phyloP scores from a whole-genome alignment of 257 asterid genomes.

The Lantana camara region DNA sequence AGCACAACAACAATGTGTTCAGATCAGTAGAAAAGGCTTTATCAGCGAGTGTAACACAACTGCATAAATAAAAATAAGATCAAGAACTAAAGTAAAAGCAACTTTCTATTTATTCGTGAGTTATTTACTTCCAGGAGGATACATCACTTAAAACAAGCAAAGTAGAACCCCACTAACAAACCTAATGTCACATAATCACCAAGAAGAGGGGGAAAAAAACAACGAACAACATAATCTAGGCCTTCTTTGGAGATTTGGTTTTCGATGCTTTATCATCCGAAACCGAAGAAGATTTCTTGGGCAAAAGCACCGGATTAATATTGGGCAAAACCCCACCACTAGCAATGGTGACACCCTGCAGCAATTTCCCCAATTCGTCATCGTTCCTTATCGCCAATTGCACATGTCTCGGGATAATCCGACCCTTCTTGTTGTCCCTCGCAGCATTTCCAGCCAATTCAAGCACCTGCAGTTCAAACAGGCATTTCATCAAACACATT shows the following conservation, averaged over 20 bases:
- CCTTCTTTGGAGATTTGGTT: slow-evolving; percentile 23
- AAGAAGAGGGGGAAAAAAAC: background rate
- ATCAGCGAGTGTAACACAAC: too few relatives aligned
- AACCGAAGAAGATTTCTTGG: slow-evolving; percentile 32
- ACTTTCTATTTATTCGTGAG: too few relatives aligned
- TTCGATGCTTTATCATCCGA: slow-evolving; percentile 18
- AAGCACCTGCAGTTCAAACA: slow-evolving; percentile 33
- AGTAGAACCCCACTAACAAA: background rate
- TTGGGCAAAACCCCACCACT: slow-evolving; percentile 52
- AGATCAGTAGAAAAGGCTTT: too few relatives aligned
- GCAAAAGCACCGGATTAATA: slow-evolving; percentile 46
- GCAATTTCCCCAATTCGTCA: slow-evolving; percentile 50
- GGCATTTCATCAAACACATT: background rate
- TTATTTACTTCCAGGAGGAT: too few relatives aligned
- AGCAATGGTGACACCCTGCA: slow-evolving; percentile 46
- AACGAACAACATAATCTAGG: background rate
- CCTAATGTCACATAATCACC: background rate
- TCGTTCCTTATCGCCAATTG: slow-evolving; percentile 52
- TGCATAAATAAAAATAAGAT: too few relatives aligned
- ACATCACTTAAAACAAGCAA: too few relatives aligned
- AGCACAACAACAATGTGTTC: too few relatives aligned
- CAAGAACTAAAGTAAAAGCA: too few relatives aligned
- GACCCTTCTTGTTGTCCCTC: slow-evolving; percentile 49
- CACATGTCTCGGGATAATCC: slow-evolving; percentile 49
- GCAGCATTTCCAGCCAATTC: slow-evolving; percentile 62